Conservation (phyloP, 352 stramenopile genomes). For the Elongisporangium anandrum region DNA sequence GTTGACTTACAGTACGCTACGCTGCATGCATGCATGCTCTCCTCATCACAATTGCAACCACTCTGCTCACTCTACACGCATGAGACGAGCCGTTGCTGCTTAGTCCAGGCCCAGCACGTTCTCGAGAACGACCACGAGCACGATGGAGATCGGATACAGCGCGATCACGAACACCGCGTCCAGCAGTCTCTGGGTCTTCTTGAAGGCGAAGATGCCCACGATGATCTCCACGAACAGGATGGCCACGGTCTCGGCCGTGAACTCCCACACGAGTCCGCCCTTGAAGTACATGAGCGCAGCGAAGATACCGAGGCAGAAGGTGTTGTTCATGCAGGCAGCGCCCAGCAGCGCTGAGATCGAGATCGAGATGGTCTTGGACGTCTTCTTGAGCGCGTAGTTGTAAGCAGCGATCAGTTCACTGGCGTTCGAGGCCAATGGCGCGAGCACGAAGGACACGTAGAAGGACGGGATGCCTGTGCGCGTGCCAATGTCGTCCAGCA, state of each 20-base stretch:
- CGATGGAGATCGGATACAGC: slow-evolving; percentile 88
- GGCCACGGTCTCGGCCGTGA: slow-evolving; percentile 91
- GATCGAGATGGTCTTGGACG: slow-evolving; percentile 92
- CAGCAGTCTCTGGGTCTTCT: slow-evolving; percentile 61
- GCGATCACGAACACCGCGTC: slow-evolving; percentile 64
- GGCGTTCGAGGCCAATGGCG: slow-evolving; percentile 92
- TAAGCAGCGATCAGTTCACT: slow-evolving; percentile 93
- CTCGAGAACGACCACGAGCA: slow-evolving; percentile 86
- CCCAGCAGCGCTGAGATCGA: slow-evolving; percentile 87
- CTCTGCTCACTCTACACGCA: background rate
- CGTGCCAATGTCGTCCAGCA: slow-evolving; percentile 86
- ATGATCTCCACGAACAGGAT: slow-evolving; percentile 92
- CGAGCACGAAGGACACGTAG: slow-evolving; percentile 95
- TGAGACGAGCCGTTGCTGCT: slow-evolving; percentile 10
- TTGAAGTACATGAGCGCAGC: slow-evolving; percentile 92
- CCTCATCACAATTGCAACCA: background rate
- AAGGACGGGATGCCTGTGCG: slow-evolving; percentile 88
- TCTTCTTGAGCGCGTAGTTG: slow-evolving; percentile 95
- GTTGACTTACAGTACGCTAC: background rate
- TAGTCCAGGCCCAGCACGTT: slow-evolving; percentile 81
- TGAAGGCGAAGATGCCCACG: slow-evolving; percentile 51
- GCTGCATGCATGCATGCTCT: background rate
- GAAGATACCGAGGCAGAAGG: slow-evolving; percentile 95
- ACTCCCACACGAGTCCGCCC: slow-evolving; percentile 90
- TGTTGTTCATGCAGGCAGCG: slow-evolving; percentile 97